Evolutionary conservation across 805 yeast genomes (phyloP), one percentile per base, ranked within the genome.

Genomic region (Zygotorulaspora danielsina): DNA sequence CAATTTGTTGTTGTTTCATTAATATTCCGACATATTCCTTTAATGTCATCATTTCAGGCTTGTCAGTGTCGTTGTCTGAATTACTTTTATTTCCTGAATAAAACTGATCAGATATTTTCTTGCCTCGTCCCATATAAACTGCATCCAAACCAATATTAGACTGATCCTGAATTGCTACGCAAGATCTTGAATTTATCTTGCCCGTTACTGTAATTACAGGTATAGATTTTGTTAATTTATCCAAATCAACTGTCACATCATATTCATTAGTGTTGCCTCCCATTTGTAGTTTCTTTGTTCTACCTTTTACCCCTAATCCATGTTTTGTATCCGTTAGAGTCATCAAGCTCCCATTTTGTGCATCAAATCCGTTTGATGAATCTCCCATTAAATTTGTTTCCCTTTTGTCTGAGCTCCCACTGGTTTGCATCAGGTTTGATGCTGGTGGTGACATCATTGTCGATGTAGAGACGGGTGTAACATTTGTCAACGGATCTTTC

Each of bases 201-300:
- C 50, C 59, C 2, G 59, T 54, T 3, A 54, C 48, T 7, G 57
- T 53, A 12, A 54, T 54, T 5, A 48, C 42, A 6, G 59, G 59
- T 6, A 54, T 37, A 10, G 51, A 35, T 21, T 47, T 46, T 5
- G 56, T 46, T 13, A 53, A 26, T 25, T 50, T 53, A 20, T 48
- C 53, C 19, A 51, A 26, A 36, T 53, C 53, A 6, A 51, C 50
- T 4, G 51, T 47, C 11, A 46, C 32, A 15, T 45, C 47, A 8
- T 33, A 32, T 21, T 31, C 38, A n/a, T 19, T 31, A 7, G 38
- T 29, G 22, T 31, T 27, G 16, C 20, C 37, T 6, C 19, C 41
- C 37, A 13, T 20, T 16, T 29, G 38, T 36, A 25, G 25, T 33
- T 29, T 36, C 10, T 31, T 36, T 15, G n/a, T 20, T 6, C 16